Base-by-base conservation (phyloP, 2,329 filamentous ascomycete genomes). In the Beauveria caledonica region DNA sequence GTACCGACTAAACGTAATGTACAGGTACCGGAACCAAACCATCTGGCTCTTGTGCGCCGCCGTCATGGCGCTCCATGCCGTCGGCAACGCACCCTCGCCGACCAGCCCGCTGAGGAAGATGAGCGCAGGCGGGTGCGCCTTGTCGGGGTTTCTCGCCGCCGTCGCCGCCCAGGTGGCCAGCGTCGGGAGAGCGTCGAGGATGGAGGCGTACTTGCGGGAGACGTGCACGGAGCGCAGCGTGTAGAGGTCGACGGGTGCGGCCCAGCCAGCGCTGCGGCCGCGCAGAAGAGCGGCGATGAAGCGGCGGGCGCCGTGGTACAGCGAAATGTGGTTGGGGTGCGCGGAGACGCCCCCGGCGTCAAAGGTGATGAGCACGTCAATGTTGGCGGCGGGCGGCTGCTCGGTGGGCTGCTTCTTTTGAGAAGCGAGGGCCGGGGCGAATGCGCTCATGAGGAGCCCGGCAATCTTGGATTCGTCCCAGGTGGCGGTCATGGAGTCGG, bases 1-100 rank as follows among this genome's bases (percentile, higher is more conserved):
- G 75, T 97, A 99, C 63, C 94, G 81, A 68, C 92, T 94, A 61
- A 96, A 72, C 0, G 84, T 81, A 70, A 99, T 96, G 92, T 92
- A 99, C 3, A 92, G 90, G 83, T 92, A 97, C 8, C 94, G 85
- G 71, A 97, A 99, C 94, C 94, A 99, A 42, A 90, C 85, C 94
- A 99, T 99, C 80, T 99, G 94, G 73, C 92, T 97, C 75, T 86
- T 80, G 77, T 99, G 94, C 29, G 90, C 93, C 59, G 82, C 80
- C 1, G 89, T 92, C 94, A 99, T 99, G 36, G 94, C 92, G 59
- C 78, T 81, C 77, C 92, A 88, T 8, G 90, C 93, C 33, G 80
- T 78, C 10, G 71, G 71, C 61, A 78, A 72, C n/a, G 74, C 77
- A 52, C 75, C 75, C 2, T 68, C 82, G 64, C 86, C 79, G 64